A percentile compares a stretch with the other conserved stretches of the same genome.
Conservation (phyloP, 257 asterid genomes). For the Przewalskia tangutica region DNA sequence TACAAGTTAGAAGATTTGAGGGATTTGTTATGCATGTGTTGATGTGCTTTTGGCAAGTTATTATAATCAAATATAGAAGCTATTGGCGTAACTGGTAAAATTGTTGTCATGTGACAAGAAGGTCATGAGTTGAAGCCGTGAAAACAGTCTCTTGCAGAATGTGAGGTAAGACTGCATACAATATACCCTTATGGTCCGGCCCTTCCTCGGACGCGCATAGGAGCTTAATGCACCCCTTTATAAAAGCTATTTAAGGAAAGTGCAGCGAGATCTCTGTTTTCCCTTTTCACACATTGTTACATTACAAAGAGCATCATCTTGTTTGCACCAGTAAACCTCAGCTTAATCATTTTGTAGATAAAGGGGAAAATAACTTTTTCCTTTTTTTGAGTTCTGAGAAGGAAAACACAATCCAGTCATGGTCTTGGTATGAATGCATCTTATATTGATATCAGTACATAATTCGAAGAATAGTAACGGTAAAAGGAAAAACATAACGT, state of each 20-base stretch:
- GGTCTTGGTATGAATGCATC: background rate
- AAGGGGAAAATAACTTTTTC: background rate
- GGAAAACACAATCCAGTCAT: background rate
- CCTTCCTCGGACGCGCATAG: too few species aligned
- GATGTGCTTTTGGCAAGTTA: background rate
- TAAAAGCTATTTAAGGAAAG: background rate
- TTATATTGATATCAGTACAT: background rate
- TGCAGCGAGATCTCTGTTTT: background rate
- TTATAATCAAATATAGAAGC: background rate
- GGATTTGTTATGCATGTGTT: background rate
- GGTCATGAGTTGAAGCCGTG: too few species aligned
- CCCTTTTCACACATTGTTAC: background rate
- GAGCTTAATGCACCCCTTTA: too few species aligned
- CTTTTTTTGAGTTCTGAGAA: background rate
- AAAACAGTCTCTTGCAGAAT: too few species aligned
- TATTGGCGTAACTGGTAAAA: too few species aligned
- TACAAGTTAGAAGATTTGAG: background rate
- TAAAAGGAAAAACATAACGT: background rate
- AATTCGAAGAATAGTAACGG: background rate
- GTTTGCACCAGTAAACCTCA: background rate
- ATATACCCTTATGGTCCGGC: too few species aligned
- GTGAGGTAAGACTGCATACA: too few species aligned
- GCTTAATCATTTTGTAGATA: conserved; percentile 4
- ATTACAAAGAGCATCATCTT: background rate
- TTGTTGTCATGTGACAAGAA: too few species aligned